Base-by-base conservation (phyloP, 2,329 filamentous ascomycete genomes). In the Pyricularia sp. region DNA sequence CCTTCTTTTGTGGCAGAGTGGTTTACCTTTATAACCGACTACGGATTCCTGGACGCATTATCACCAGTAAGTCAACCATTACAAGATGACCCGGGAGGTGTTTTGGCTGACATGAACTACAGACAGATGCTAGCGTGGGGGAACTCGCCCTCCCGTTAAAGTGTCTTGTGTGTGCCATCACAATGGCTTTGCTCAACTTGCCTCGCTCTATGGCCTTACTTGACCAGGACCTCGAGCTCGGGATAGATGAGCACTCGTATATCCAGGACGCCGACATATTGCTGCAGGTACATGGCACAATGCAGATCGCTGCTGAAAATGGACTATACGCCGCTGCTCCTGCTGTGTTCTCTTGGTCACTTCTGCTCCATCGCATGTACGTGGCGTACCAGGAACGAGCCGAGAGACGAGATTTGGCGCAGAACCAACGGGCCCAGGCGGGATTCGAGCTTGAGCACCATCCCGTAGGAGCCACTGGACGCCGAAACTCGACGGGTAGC, bases 281-380 rank as follows among this genome's bases (percentile, higher is more conserved):
- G n/a, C 85, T 87, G 66, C 85, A 89, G 68, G 85, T 97, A 17
- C 92, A 94, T 73, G 85, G 86, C 68, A 85, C 90, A n/a, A 83
- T 97, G 42, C 79, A 90, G 28, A 81, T 83, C 69, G 86, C 88
- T 9, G 85, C 87, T 14, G 83, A 83, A 31, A 76, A 79, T 25
- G 84, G 84, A 20, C 82, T 86, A n/a, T 81, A 83, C 55, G 86
- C 87, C 50, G 91, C 91, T 25, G 88, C 87, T 69, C 92, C 92
- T 1, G 88, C 92, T 23, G 85, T 92, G 25, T 91, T 96, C 72
- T 87, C 91, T 3, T 98, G 94, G 94, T 88, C 90, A 4, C 82
- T 94, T 65, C 86, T 97, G 30, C 82, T 94, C 11, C 86, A 91
- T 74, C 84, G 86, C 30, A 87, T 95, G 80, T 87, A 88, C 72